These are phyloP conservation scores for Solanum lycopersicoides DNA, from an alignment of 257 asterid genomes.

Conservation along the genomic window DNA sequence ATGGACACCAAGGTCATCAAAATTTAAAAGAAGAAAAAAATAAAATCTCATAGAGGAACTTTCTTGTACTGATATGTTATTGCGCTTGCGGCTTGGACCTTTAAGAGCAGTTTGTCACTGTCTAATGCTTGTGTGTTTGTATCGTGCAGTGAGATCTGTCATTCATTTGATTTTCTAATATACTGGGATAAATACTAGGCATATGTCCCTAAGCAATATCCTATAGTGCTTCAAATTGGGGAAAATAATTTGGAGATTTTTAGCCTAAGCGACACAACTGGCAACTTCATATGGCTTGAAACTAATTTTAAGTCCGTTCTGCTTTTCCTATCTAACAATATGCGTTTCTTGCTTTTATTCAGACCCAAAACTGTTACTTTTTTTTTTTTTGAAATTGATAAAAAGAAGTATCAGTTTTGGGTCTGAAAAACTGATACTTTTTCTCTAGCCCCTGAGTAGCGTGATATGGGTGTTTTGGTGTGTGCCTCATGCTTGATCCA, in stretches of 20 bases:
- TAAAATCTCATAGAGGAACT: neutral
- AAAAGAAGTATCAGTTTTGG: too few species aligned
- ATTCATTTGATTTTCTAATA: constrained; percentile 7
- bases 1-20: neutral
- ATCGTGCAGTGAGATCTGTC: neutral
- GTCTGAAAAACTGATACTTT: constrained; percentile 3
- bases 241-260: constrained; percentile 73
- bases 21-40: neutral
- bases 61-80: neutral
- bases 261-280: constrained; percentile 77
- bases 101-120: neutral
- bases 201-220: constrained; percentile 85
- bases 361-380: constrained; percentile 5
- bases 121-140: neutral
- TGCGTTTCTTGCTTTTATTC: neutral
- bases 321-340: neutral
- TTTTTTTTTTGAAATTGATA: neutral
- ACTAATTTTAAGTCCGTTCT: constrained; percentile 72
- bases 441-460: constrained; percentile 79
- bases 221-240: constrained; percentile 90
- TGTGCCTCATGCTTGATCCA: constrained; percentile 87
- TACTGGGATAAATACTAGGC: constrained; percentile 79
- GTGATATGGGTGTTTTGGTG: constrained; percentile 97
- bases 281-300: constrained; percentile 79
- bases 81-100: neutral